Evolutionary conservation across 1,139 yeast species (phyloP).

Genomic region (Saccharomyces hybrid): DNA sequence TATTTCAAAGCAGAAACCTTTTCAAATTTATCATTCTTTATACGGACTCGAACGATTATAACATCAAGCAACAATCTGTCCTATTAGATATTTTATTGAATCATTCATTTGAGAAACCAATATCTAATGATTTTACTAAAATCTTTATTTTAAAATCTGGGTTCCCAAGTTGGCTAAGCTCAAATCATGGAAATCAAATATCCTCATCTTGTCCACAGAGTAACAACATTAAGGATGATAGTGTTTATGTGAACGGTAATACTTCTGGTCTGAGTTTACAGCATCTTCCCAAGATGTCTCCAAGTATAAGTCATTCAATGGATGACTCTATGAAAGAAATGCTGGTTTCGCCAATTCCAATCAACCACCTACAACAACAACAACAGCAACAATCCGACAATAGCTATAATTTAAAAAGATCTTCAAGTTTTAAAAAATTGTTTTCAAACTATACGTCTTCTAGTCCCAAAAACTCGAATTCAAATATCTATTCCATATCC

Average conservation of each 20-base stretch:
- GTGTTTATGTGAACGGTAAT: slow-evolving; percentile 21
- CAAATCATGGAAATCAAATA: slow-evolving; percentile 6
- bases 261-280: slow-evolving; percentile 21
- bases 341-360: slow-evolving; percentile 14
- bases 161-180: slow-evolving; percentile 18
- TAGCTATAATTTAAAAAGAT: slow-evolving; percentile 9
- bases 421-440: slow-evolving; percentile 19
- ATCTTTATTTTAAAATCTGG: slow-evolving; percentile 22
- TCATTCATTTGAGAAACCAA: slow-evolving; percentile 25
- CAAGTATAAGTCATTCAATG: slow-evolving; percentile 14
- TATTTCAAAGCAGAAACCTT: slow-evolving; percentile 45
- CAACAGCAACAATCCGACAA: slow-evolving; percentile 14
- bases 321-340: slow-evolving; percentile 20
- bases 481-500: neutral
- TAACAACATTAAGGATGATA: slow-evolving; percentile 13
- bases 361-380: slow-evolving; percentile 8
- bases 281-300: slow-evolving; percentile 17
- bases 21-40: slow-evolving; percentile 61
- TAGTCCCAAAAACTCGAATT: neutral
- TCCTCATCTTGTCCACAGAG: neutral
- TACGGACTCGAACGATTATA: slow-evolving; percentile 33
- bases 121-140: slow-evolving; percentile 11
- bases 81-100: slow-evolving; percentile 20
- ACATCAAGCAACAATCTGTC: slow-evolving; percentile 17
- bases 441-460: slow-evolving; percentile 4